A percentile compares a stretch with the other conserved stretches of the same genome.
Evolutionary conservation across 1,284 basidiomycete genomes (phyloP).

Genomic region (Tetrapyrgos nigripes): DNA sequence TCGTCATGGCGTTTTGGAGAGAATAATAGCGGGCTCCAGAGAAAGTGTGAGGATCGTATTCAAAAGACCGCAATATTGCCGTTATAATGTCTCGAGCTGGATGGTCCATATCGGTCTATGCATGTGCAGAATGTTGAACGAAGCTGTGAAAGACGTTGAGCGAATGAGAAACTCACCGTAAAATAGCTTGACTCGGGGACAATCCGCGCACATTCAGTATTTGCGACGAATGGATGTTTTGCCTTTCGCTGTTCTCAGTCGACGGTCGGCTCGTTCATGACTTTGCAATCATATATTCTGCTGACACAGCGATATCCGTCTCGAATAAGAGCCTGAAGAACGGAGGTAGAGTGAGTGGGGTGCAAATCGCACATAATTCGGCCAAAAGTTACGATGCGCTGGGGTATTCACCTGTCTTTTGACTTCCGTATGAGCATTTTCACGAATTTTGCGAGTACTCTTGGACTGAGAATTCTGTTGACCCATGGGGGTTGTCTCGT

Average conservation of each 20-base stretch:
- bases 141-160: neutral
- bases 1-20: constrained; percentile 37
- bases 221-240: neutral
- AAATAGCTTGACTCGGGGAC: constrained; percentile 8
- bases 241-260: neutral
- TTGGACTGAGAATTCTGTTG: no score
- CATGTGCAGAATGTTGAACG: no score
- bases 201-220: constrained; percentile 12
- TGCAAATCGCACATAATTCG: no score
- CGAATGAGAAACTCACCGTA: neutral
- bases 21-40: constrained; percentile 32
- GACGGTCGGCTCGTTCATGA: neutral
- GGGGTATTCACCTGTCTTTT: no score
- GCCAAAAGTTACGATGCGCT: no score
- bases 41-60: constrained; percentile 19
- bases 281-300: constrained; percentile 21
- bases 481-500: no score
- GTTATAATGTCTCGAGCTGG: no score
- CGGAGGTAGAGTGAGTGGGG: no score
- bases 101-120: no score
- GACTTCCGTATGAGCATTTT: no score
- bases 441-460: no score
- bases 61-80: neutral
- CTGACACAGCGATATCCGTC: constrained; percentile 35
- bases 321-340: constrained; percentile 36